Conservation (phyloP, 2,329 filamentous ascomycete species). For the Dactylellina haptotyla region DNA sequence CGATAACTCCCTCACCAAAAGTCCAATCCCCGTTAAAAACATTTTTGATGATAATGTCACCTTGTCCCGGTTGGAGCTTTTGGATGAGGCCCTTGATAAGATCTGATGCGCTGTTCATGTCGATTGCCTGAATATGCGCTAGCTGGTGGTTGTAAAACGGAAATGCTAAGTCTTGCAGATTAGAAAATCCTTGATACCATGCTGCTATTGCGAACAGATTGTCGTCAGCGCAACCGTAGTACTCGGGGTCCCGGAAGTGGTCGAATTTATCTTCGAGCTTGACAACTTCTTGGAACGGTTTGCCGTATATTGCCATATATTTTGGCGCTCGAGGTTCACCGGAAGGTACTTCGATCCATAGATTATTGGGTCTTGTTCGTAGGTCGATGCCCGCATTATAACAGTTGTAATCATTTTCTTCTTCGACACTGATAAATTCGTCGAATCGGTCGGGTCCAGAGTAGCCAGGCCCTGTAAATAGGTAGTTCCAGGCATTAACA, state of each 20-base stretch:
- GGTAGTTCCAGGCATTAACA: slow-evolving; percentile 1
- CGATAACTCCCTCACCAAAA: background rate
- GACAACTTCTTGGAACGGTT: background rate
- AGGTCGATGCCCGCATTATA: slow-evolving; percentile 9
- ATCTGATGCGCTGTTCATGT: background rate
- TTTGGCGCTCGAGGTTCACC: background rate
- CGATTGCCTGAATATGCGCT: background rate
- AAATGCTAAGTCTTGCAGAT: background rate
- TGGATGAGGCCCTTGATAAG: background rate
- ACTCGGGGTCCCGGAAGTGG: background rate
- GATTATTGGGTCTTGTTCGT: background rate
- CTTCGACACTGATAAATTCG: background rate
- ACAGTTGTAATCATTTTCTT: slow-evolving; percentile 2
- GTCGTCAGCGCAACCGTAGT: background rate
- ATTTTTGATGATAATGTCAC: background rate
- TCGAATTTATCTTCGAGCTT: background rate
- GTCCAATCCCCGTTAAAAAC: background rate
- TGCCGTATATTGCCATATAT: slow-evolving; percentile 5
- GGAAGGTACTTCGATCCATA: background rate
- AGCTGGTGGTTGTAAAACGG: background rate
- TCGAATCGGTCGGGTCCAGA: slow-evolving; percentile 1
- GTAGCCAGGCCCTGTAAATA: slow-evolving; percentile 9
- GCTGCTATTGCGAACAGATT: background rate
- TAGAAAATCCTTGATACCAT: background rate
- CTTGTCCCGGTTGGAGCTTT: background rate